Evolutionary conservation across 495 filamentous ascomycete genomes (phyloP), one percentile per base, ranked within the genome.

Genomic region (Neurospora sp.): DNA sequence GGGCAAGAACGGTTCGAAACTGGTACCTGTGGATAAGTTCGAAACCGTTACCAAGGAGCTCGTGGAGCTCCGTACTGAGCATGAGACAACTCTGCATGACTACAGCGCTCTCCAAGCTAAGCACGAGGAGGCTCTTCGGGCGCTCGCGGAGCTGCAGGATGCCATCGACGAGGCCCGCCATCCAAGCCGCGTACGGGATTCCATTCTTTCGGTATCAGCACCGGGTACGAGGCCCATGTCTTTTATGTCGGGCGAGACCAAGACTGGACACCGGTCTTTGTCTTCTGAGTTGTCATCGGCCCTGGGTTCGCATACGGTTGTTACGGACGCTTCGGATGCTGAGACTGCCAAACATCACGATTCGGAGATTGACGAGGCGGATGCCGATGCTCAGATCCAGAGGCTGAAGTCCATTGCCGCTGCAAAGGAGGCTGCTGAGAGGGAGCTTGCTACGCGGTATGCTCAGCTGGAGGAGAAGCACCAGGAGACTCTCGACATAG

Each of bases 201-300:
- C 89, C 31, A 73, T 85, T 70, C 77, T 85, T 39, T 89, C 89
- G 20, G 85, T 86, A 31, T 85, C 90, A 8, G 88, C 89, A 41
- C 82, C 86, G 8, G 85, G 88, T 69, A 89, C 89, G 12, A 86
- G 94, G 70, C 93, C 94, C 16, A 86, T 89, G 71, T 96, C 94
- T 91, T 97, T 97, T 94, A 92, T 98, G 93, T 88, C 91, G 84
- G 90, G 88, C 84, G 91, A 90, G 77, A 86, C 87, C 80, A 94
- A 89, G 81, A 87, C 89, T 86, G 91, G 90, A 84, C 90, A 86
- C 83, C 94, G 92, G 81, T 97, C 94, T 83, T 93, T 98, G 80
- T 97, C 93, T 74, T 94, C 94, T 89, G 94, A 98, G 83, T 90
- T 97, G 82, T 97, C 93, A 84, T 98, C 91, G 85, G 93, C 86